A percentile compares a stretch with the other conserved stretches of the same genome.
phyloP scores from a whole-genome alignment of 2,329 filamentous ascomycete genomes.

The Phialocephala sp. region DNA sequence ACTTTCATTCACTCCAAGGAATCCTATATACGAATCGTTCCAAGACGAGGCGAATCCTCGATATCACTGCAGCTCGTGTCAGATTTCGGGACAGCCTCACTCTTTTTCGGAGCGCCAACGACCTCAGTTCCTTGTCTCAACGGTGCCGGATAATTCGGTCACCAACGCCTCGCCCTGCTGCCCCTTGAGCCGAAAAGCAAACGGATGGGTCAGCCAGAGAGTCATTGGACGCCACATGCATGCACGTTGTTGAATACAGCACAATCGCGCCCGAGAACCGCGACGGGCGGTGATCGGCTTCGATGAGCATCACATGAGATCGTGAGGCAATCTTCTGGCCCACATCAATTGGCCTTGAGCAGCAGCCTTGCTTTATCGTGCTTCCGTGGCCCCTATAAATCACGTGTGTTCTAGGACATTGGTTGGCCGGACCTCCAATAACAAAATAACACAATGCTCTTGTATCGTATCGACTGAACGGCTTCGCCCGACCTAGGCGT shows the following conservation, averaged over 20 bases:
- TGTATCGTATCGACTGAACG: background rate
- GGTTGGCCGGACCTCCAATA: background rate
- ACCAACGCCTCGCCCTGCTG: background rate
- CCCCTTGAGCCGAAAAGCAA: conserved; percentile 1
- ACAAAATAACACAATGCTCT: background rate
- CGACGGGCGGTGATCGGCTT: background rate
- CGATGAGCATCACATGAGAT: background rate
- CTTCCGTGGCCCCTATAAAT: background rate
- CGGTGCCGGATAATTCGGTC: conserved; percentile 2
- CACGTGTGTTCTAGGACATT: conserved; percentile 4
- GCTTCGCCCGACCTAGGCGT: conserved; percentile 9
- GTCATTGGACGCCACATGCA: conserved; percentile 8
- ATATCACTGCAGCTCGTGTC: background rate
- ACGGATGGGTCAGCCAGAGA: background rate
- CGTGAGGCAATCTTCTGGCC: background rate
- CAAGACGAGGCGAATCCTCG: background rate
- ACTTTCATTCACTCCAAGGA: background rate
- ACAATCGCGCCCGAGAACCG: conserved; percentile 8
- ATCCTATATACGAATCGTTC: conserved; percentile 8
- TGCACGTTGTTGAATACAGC: background rate
- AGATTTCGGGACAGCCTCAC: conserved; percentile 5
- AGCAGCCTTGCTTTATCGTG: conserved; percentile 2
- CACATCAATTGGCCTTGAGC: background rate
- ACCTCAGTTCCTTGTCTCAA: background rate
- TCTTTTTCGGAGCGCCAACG: background rate